Conservation (phyloP, 306 rosid genomes). For the Erythrophleum fordii region DNA sequence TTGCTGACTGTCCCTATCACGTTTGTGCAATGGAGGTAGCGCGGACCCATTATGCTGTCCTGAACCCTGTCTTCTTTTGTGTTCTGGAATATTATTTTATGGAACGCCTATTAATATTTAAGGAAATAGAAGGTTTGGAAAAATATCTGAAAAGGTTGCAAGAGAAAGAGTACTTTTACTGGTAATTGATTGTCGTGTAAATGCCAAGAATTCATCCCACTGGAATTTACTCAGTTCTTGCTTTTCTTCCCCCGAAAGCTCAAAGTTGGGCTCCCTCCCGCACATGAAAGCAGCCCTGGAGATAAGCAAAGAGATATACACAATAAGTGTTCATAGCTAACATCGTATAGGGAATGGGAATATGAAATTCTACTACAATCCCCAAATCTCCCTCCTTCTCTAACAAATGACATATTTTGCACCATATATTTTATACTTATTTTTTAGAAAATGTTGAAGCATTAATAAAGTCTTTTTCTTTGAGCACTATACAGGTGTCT, state of each 20-base stretch:
- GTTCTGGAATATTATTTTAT: constrained; percentile 48
- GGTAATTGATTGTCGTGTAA: constrained; percentile 80
- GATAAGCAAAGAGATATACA: constrained; percentile 13
- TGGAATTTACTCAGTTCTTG: constrained; percentile 67
- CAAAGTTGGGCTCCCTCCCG: constrained; percentile 91
- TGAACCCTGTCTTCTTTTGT: constrained; percentile 60
- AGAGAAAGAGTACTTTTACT: constrained; percentile 66
- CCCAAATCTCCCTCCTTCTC: background rate
- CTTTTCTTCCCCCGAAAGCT: constrained; percentile 79
- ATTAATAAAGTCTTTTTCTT: constrained; percentile 12
- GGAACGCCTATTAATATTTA: constrained; percentile 32
- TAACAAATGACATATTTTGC: constrained; percentile 7
- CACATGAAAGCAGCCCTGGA: constrained; percentile 97
- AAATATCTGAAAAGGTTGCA: background rate
- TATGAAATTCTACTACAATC: no score
- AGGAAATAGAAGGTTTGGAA: background rate
- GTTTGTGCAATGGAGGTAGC: constrained; percentile 43
- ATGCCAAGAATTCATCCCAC: constrained; percentile 90
- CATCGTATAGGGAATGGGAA: background rate
- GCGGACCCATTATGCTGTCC: constrained; percentile 43
- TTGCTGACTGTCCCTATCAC: constrained; percentile 53
- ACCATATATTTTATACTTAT: background rate
- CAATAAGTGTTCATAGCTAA: background rate
- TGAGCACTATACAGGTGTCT: constrained; percentile 14
- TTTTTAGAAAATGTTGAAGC: constrained; percentile 3